phyloP scores from a whole-genome alignment of 805 yeast genomes.

The Nakazawaea pomicola region DNA sequence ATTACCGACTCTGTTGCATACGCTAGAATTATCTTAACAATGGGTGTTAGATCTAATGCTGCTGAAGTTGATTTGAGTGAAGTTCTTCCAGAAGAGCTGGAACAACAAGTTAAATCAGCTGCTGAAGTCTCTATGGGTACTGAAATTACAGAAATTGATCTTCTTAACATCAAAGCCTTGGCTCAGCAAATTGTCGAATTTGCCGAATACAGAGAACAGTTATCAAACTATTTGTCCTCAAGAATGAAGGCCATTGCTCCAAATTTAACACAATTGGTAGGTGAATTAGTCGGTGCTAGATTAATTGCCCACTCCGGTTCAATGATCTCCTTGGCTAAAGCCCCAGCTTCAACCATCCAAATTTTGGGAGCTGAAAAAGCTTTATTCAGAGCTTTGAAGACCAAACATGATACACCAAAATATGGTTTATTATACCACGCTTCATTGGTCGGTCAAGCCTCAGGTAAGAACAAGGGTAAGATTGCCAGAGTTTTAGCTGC shows the following conservation, averaged over 20 bases:
- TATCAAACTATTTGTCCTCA: conserved; percentile 82
- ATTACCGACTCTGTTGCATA: conserved; percentile 93
- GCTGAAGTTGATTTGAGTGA: conserved; percentile 85
- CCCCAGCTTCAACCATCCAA: conserved; percentile 98
- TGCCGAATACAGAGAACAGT: conserved; percentile 93
- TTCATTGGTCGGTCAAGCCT: conserved; percentile 94
- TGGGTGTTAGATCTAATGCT: conserved; percentile 94
- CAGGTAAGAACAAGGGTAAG: conserved; percentile 97
- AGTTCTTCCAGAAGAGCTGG: conserved; percentile 88
- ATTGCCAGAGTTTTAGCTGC: conserved; percentile 98
- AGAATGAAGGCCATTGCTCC: conserved; percentile 99
- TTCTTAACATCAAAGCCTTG: conserved; percentile 79
- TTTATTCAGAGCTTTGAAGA: conserved; percentile 94
- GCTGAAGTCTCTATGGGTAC: conserved; percentile 99
- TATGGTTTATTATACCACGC: conserved; percentile 97
- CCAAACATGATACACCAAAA: conserved; percentile 98
- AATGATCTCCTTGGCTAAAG: conserved; percentile 88
- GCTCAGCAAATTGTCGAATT: conserved; percentile 97
- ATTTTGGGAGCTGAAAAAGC: conserved; percentile 99
- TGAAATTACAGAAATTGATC: conserved; percentile 89
- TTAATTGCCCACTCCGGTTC: conserved; percentile 97
- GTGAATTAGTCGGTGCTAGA: conserved; percentile 98
- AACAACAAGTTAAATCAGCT: conserved; percentile 88
- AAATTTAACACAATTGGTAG: conserved; percentile 89
- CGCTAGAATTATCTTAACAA: conserved; percentile 87